These are phyloP conservation scores for Rhizoclosmatium sp. DNA, from an alignment of 192 early-diverging fungal species.

Conservation along the genomic window DNA sequence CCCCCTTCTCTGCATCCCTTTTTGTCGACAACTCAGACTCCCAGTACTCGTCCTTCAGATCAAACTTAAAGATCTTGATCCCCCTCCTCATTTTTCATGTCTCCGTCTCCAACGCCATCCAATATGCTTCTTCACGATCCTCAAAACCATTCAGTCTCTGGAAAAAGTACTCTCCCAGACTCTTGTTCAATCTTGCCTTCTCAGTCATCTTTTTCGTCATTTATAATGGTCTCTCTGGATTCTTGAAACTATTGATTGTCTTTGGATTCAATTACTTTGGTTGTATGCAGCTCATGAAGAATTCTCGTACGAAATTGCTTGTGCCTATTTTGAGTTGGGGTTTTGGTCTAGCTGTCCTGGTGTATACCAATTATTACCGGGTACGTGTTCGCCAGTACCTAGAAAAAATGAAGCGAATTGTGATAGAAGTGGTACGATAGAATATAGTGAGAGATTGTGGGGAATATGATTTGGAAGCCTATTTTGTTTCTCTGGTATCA, in stretches of 20 bases:
- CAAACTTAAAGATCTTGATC: conserved; percentile 65
- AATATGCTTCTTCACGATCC: not conserved
- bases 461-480: too few species aligned
- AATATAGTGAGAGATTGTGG: too few species aligned
- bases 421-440: too few species aligned
- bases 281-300: conserved; percentile 58
- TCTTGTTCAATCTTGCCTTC: conserved; percentile 68
- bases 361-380: conserved; percentile 76
- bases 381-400: conserved; percentile 43
- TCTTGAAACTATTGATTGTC: conserved; percentile 78
- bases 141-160: not conserved
- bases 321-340: conserved; percentile 81
- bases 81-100: conserved; percentile 59
- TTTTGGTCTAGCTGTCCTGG: conserved; percentile 81
- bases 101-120: conserved; percentile 55
- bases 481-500: too few species aligned
- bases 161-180: conserved; percentile 58
- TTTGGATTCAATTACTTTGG: conserved; percentile 72
- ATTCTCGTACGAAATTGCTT: conserved; percentile 27
- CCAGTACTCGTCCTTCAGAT: conserved; percentile 74
- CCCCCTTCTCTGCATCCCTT: not conserved
- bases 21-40: conserved; percentile 72
- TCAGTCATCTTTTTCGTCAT: conserved; percentile 64
- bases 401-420: too few species aligned
- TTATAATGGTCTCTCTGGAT: conserved; percentile 48